Percentiles rank a stretch among this genome's conserved stretches.
phyloP scores from a whole-genome alignment of 805 yeast genomes.

The Wickerhamia fluorescens region DNA sequence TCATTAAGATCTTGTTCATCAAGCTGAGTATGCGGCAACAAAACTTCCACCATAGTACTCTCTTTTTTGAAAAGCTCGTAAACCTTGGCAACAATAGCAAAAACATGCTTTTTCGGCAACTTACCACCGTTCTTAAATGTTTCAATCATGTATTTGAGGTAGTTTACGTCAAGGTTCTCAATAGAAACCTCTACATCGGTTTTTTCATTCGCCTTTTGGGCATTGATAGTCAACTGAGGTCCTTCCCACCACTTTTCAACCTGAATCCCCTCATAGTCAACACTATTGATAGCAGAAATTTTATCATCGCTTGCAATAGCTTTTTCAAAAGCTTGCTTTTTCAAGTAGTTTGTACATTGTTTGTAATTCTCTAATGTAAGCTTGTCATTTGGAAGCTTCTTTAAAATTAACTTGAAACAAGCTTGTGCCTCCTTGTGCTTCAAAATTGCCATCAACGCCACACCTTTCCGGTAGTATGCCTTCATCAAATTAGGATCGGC shows the following conservation, averaged over 20 bases:
- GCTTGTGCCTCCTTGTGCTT: constrained; percentile 66
- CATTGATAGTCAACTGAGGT: constrained; percentile 40
- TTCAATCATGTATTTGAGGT: constrained; percentile 58
- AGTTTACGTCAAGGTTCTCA: constrained; percentile 41
- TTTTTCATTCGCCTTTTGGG: constrained; percentile 16
- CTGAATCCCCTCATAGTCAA: constrained; percentile 42
- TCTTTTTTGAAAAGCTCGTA: constrained; percentile 58
- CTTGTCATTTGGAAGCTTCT: constrained; percentile 58
- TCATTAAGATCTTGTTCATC: constrained; percentile 8
- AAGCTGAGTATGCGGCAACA: constrained; percentile 28
- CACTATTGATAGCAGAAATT: constrained; percentile 37
- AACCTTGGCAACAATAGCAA: constrained; percentile 71
- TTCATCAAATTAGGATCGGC: constrained; percentile 64
- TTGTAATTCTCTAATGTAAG: constrained; percentile 56
- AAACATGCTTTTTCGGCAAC: constrained; percentile 76
- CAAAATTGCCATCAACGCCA: constrained; percentile 68
- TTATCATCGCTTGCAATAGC: constrained; percentile 77
- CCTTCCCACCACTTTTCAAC: constrained; percentile 57
- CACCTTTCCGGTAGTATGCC: constrained; percentile 83
- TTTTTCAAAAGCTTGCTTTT: constrained; percentile 71
- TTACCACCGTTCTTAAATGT: constrained; percentile 68
- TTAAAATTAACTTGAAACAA: constrained; percentile 61
- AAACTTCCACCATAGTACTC: constrained; percentile 69
- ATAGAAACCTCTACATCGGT: constrained; percentile 23
- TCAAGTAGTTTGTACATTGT: constrained; percentile 58